A percentile compares a stretch with the other conserved stretches of the same genome.
phyloP scores from a whole-genome alignment of 495 filamentous ascomycete species.

The Aspergillus conjunctus region DNA sequence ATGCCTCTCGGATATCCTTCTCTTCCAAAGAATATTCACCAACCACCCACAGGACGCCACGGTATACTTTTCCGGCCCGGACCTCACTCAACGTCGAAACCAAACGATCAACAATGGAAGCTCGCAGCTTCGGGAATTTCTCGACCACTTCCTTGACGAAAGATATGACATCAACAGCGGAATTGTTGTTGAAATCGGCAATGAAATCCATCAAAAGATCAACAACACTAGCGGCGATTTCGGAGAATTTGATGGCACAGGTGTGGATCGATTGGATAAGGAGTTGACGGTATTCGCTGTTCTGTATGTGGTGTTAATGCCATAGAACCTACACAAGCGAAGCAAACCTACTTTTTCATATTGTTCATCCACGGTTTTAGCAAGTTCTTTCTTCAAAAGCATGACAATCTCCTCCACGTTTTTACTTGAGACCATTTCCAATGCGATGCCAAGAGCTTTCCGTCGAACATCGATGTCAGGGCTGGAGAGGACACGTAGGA shows the following conservation, averaged over 20 bases:
- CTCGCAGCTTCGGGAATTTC: conserved; percentile 89
- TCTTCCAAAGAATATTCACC: conserved; percentile 96
- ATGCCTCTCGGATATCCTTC: conserved; percentile 92
- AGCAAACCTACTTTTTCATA: conserved; percentile 75
- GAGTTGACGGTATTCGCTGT: conserved; percentile 93
- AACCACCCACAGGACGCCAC: conserved; percentile 95
- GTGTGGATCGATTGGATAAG: conserved; percentile 97
- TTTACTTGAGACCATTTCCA: conserved; percentile 98
- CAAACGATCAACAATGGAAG: conserved; percentile 82
- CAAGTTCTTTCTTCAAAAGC: conserved; percentile 94
- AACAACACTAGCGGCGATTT: conserved; percentile 95
- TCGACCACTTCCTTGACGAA: conserved; percentile 99
- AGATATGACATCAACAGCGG: conserved; percentile 94
- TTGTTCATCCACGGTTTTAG: conserved; percentile 96
- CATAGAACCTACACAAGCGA: neutral
- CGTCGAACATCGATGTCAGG: conserved; percentile 94
- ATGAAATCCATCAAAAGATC: conserved; percentile 99
- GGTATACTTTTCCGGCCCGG: conserved; percentile 94
- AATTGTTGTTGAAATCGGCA: conserved; percentile 95
- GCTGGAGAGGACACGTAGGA: conserved; percentile 91
- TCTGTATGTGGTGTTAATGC: conserved; percentile 50
- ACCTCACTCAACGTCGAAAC: conserved; percentile 93
- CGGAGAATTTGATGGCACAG: conserved; percentile 98
- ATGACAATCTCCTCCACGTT: conserved; percentile 98
- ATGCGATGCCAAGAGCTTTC: conserved; percentile 86